A percentile compares a stretch with the other conserved stretches of the same genome.
phyloP scores from a whole-genome alignment of 495 filamentous ascomycete species.

The Achaetomiella virescens region DNA sequence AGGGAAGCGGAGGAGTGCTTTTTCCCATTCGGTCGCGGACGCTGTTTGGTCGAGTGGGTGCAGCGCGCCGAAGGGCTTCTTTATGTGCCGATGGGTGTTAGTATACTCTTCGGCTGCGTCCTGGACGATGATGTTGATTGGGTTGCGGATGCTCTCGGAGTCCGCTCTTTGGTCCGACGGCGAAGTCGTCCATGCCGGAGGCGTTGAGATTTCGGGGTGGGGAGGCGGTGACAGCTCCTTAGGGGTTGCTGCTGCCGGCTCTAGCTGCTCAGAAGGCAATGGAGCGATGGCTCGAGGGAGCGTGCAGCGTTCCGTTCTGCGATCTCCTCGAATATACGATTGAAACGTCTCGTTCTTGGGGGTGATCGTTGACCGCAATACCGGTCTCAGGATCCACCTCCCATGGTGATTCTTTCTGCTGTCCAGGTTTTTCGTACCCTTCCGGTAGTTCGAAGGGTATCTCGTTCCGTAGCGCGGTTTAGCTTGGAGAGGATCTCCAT shows the following conservation, averaged over 20 bases:
- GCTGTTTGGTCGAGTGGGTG: constrained; percentile 13
- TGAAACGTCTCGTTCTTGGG: constrained; percentile 50
- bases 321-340: constrained; percentile 54
- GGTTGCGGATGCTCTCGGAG: constrained; percentile 2
- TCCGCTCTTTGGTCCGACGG: not conserved
- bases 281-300: not conserved
- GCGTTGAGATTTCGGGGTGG: not conserved
- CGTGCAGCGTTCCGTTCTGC: constrained; percentile 9
- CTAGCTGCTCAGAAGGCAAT: not conserved
- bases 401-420: constrained; percentile 1
- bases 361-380: constrained; percentile 49
- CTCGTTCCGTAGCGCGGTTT: not conserved
- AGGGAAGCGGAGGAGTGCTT: constrained; percentile 37
- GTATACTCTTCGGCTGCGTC: constrained; percentile 24
- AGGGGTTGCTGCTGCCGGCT: not conserved
- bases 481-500: too few species aligned
- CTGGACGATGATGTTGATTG: constrained; percentile 31
- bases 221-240: not conserved
- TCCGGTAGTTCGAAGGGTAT: constrained; percentile 36
- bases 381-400: constrained; percentile 13
- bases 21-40: constrained; percentile 24
- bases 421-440: constrained; percentile 9
- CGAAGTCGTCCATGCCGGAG: not conserved
- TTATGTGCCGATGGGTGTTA: constrained; percentile 9
- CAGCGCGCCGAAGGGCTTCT: constrained; percentile 10